Percentiles rank a stretch among this genome's conserved stretches.
Conservation (phyloP, 345 rosid genomes). For the Ceriops decandra region DNA sequence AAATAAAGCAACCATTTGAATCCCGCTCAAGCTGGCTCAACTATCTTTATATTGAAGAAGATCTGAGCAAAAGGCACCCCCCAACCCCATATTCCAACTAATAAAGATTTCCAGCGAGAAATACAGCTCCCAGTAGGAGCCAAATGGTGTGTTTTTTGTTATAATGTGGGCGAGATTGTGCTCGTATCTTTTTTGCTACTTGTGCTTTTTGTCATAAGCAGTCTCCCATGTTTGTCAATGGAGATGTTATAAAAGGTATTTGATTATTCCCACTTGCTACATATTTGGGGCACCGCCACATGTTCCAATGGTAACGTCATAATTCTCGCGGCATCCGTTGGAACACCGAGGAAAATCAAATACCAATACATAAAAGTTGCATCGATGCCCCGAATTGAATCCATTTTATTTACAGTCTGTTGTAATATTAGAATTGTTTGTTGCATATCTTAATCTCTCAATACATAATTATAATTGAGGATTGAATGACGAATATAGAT, state of each 20-base stretch:
- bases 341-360: neutral
- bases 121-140: neutral
- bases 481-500: no score
- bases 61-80: no score
- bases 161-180: neutral
- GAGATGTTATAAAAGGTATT: slow-evolving; percentile 4
- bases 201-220: slow-evolving; percentile 19
- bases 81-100: neutral
- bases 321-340: neutral
- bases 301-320: slow-evolving; percentile 15
- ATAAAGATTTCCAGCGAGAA: neutral
- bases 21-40: no score
- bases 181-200: neutral
- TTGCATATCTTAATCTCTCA: no score
- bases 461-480: no score
- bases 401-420: no score
- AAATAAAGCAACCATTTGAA: no score
- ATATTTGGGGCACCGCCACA: slow-evolving; percentile 39
- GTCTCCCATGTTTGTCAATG: neutral
- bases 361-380: no score
- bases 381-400: no score
- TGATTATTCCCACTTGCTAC: neutral
- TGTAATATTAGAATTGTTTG: no score
- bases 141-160: neutral
- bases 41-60: no score